Conservation (phyloP, 2,329 filamentous ascomycete species). For the Cordyceps militaris region DNA sequence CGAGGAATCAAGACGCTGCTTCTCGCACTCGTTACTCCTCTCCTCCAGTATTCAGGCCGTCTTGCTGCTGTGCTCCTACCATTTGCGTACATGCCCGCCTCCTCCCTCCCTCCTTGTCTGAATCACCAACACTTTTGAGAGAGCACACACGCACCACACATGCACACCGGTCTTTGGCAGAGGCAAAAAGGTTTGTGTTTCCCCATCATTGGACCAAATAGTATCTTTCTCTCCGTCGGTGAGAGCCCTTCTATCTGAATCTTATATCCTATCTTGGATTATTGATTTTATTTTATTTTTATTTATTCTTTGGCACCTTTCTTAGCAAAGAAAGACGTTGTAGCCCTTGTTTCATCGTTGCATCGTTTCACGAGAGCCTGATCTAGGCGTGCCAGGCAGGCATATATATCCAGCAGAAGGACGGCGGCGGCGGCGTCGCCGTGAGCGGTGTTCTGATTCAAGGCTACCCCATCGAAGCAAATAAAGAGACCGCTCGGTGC, state of each 20-base stretch:
- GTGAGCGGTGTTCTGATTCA: background rate
- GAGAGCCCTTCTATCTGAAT: background rate
- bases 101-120: too few species aligned
- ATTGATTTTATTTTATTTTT: too few species aligned
- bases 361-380: background rate
- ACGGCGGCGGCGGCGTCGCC: background rate
- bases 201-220: conserved; percentile 1
- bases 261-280: background rate
- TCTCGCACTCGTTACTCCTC: too few species aligned
- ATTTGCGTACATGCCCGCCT: too few species aligned
- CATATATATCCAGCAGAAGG: background rate
- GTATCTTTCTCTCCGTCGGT: background rate
- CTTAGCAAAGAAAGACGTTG: background rate
- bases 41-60: too few species aligned
- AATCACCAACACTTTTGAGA: too few species aligned
- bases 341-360: background rate
- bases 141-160: background rate
- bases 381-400: too few species aligned
- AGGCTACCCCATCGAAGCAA: background rate
- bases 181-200: background rate
- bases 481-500: background rate
- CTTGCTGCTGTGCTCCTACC: too few species aligned
- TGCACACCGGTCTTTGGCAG: conserved; percentile 3
- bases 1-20: too few species aligned
- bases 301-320: background rate